phyloP scores from a whole-genome alignment of 371 early-diverging fungal genomes.

The Phascolomyces articulosus region DNA sequence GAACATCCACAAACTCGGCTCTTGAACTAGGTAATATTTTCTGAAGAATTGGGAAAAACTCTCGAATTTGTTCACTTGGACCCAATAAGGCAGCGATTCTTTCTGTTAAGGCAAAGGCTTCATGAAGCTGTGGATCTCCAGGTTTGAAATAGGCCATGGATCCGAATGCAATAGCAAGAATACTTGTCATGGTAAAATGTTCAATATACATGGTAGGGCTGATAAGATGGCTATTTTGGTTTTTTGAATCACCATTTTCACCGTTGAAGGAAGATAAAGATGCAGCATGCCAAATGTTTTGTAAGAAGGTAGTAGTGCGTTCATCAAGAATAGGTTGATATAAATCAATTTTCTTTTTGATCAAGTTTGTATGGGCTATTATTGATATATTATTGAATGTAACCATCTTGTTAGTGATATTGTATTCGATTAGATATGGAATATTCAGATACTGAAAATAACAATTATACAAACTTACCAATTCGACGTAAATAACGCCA shows the following conservation, averaged over 20 bases:
- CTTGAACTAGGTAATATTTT: constrained; percentile 21
- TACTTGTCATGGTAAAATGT: constrained; percentile 47
- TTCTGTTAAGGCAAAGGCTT: constrained; percentile 42
- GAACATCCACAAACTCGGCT: constrained; percentile 17
- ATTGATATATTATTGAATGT: not conserved
- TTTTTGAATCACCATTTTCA: no score
- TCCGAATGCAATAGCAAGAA: constrained; percentile 45
- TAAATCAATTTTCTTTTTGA: constrained; percentile 35
- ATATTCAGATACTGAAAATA: no score
- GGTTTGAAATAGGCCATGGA: constrained; percentile 38
- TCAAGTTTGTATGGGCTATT: constrained; percentile 39
- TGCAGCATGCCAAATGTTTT: constrained; percentile 7
- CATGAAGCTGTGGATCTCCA: constrained; percentile 37
- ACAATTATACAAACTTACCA: no score
- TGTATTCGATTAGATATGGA: no score
- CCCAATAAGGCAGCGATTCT: constrained; percentile 31
- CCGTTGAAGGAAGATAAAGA: no score
- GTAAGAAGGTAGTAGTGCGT: constrained; percentile 21
- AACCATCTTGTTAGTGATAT: no score
- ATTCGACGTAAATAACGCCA: constrained; percentile 48
- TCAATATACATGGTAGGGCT: constrained; percentile 27
- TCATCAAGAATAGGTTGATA: constrained; percentile 45
- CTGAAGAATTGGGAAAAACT: constrained; percentile 49
- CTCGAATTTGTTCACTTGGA: constrained; percentile 39
- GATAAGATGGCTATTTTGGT: not conserved